Base-by-base conservation (phyloP, 164 flowering plant genomes). In the Sextonia rubra region DNA sequence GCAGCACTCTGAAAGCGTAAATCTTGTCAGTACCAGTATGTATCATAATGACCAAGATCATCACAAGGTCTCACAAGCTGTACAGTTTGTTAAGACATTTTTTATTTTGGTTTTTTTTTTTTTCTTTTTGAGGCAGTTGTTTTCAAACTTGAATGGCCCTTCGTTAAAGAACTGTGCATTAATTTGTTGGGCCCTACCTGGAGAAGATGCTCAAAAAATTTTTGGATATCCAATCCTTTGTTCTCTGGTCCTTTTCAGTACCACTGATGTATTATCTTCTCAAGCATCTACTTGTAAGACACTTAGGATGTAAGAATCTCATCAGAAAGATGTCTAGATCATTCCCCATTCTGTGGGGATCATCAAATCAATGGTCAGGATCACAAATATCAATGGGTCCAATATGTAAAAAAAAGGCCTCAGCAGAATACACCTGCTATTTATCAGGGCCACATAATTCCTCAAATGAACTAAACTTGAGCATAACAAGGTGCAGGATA, bases 1-100 rank as follows among this genome's bases (percentile, higher is more conserved):
- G 89, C 84, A 69, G 98, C 93, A 83, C 77, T 83, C 99, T 96
- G 91, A 74, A 83, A 74, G 78, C 22, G 47, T 20, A 58, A 14
- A 37, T 52, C 22, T 72, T 18, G 47, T 69, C 70, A 75, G 52
- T 23, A 64, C 61, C 32, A 77, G 32, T 44, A 25, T 22, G 6
- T 2, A 49, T 4, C 37, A n/a, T 56, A 56, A 56, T 56, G 60
- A 56, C 60, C 12, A 56, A 37, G 44, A 9, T 9, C 44, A 37
- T 37, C 5, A 5, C 44, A 37, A 7, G 11, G 44, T 9, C 44
- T 37, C 44, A 37, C 2, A 2, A 37, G 44, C 44, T 6, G 44
- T 37, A 37, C 8, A 37, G 44, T 7, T 37, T 37, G 44, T 9
- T 37, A 9, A 37, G 44, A 9, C 44, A 37, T 8, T 37, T 37